These are phyloP conservation scores for Trichophyton mentagrophytes DNA, from an alignment of 2,329 filamentous ascomycete species.

Conservation along the genomic window DNA sequence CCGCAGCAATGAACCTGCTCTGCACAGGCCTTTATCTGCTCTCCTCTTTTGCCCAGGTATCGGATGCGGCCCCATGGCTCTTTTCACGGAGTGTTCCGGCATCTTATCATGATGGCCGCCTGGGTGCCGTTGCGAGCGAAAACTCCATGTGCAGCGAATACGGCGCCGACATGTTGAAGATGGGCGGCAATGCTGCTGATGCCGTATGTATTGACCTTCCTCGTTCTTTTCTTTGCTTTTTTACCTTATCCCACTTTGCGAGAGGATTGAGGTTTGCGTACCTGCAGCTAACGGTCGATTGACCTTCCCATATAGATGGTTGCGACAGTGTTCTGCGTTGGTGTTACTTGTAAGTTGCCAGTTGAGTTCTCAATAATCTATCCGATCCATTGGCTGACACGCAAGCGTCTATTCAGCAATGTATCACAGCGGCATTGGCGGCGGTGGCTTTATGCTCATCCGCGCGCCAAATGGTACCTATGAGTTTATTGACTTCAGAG, in stretches of 20 bases:
- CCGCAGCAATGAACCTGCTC: slow-evolving; percentile 7
- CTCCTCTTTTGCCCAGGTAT: slow-evolving; percentile 9
- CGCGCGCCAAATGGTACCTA: slow-evolving; percentile 60
- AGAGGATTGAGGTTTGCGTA: not conserved
- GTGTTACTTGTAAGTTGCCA: slow-evolving; percentile 46
- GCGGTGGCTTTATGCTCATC: slow-evolving; percentile 81
- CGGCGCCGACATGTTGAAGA: slow-evolving; percentile 49
- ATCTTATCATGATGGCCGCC: slow-evolving; percentile 1
- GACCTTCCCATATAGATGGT: slow-evolving; percentile 40
- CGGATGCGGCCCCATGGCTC: slow-evolving; percentile 2
- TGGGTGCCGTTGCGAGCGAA: slow-evolving; percentile 59
- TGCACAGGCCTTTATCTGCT: slow-evolving; percentile 11
- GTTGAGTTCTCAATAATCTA: not conserved
- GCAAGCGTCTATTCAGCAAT: slow-evolving; percentile 35
- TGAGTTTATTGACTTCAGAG: slow-evolving; percentile 80
- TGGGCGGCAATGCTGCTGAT: slow-evolving; percentile 61
- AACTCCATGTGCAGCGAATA: slow-evolving; percentile 55
- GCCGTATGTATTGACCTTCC: slow-evolving; percentile 34
- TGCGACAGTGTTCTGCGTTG: slow-evolving; percentile 61
- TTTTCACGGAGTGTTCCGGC: not conserved
- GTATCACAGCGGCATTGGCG: slow-evolving; percentile 71
- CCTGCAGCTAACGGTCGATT: not conserved
- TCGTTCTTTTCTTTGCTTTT: not conserved
- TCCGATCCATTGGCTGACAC: slow-evolving; percentile 2
- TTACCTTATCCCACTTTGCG: not conserved